These are phyloP conservation scores for Cocos nucifera DNA, from an alignment of 176 grass and related monocot species.

Conservation along the genomic window DNA sequence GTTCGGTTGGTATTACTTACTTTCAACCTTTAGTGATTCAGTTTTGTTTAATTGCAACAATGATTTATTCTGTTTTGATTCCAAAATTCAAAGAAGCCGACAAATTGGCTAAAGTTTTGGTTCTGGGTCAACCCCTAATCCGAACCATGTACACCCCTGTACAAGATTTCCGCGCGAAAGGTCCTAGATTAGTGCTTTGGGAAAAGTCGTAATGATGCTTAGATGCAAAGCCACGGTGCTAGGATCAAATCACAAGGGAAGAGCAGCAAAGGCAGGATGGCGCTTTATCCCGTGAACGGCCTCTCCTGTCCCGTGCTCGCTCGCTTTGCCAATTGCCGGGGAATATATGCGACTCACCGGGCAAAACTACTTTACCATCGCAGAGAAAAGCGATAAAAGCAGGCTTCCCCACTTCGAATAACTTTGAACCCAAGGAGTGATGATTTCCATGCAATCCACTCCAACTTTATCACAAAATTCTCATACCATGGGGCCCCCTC, in stretches of 20 bases:
- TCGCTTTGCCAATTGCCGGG: neutral
- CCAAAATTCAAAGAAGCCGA: too few relatives aligned
- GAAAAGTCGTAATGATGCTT: neutral
- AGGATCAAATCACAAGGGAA: conserved; percentile 3
- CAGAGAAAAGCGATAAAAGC: neutral
- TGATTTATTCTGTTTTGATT: too few relatives aligned
- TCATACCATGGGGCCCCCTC: neutral
- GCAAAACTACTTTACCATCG: too few relatives aligned
- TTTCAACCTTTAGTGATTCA: too few relatives aligned
- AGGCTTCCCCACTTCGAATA: conserved; percentile 5
- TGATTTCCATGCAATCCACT: conserved; percentile 7
- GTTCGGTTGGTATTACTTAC: too few relatives aligned
- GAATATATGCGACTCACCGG: neutral
- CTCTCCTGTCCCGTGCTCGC: neutral
- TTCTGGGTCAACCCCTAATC: too few relatives aligned
- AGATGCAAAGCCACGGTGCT: conserved; percentile 5
- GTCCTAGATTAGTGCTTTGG: neutral
- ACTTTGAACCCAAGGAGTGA: conserved; percentile 3
- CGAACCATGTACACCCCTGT: too few relatives aligned
- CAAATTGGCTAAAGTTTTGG: too few relatives aligned
- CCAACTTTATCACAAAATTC: conserved; percentile 9
- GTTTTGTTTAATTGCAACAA: too few relatives aligned
- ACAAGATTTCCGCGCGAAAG: too few relatives aligned
- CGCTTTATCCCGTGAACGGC: neutral
- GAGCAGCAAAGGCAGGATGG: neutral